Base-by-base conservation (phyloP, 768 basidiomycete genomes). In the Mycena galopus region DNA sequence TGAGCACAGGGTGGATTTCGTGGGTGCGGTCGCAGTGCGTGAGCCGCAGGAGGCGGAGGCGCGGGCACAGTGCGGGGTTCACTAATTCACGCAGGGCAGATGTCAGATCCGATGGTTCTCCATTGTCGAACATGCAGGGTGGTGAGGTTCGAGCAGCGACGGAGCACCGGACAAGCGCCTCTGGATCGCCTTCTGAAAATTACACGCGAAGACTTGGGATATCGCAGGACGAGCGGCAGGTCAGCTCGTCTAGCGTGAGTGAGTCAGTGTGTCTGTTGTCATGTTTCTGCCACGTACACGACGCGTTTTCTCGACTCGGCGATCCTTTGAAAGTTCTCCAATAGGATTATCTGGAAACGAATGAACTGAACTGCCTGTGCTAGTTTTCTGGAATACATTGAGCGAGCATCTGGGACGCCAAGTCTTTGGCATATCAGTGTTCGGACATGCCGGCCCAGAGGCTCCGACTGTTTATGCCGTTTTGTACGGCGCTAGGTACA, bases 161-260 rank as follows among this genome's bases (percentile, higher is more conserved):
- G 27, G 57, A 39, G 29, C 35, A 55, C 19, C 27, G 37, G 16
- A 66, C 27, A 35, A 66, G 65, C 17, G 27, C 7, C 2, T 11
- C 29, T 10, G 27, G 25, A 19, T 56, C 37, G 3, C 65, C 65
- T 14, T 27, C 25, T n/a, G n/a, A n/a, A n/a, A 30, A 27, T 10
- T n/a, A 10, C 17, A 66, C 3, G 23, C 8, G 5, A 25, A 68
- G 47, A 1, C 21, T 19, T n/a, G 21, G 25, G 5, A 68, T 32
- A 12, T 47, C 25, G 25, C 67, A 68, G 16, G 58, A 50, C 3
- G 67, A 68, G 35, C 67, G 67, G 30, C 19, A 14, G 47, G 61
- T 21, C n/a, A 68, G 51, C 1, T 44, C 23, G 2, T 68, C 59
- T 7, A 61, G 23, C 7, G 67, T 50, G 12, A 51, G 29, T 2